These are phyloP conservation scores for Phylloporus sp. DNA, from an alignment of 768 basidiomycete species.

Conservation along the genomic window DNA sequence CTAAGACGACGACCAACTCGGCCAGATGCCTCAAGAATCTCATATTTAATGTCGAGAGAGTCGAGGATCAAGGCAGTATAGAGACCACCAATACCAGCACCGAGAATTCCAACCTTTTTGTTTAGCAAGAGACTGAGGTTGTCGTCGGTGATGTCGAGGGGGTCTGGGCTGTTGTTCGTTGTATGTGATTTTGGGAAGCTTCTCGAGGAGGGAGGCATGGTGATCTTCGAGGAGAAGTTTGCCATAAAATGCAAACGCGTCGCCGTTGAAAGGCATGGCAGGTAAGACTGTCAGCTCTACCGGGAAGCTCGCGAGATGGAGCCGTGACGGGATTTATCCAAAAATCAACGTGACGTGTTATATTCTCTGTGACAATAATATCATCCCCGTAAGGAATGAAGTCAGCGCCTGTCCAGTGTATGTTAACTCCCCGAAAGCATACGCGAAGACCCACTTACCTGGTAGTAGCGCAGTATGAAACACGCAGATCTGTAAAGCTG, in stretches of 20 bases:
- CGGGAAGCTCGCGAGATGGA: too few species aligned
- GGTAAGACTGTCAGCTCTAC: too few species aligned
- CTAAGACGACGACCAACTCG: constrained; percentile 37
- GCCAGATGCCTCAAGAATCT: constrained; percentile 41
- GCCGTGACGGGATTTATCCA: too few species aligned
- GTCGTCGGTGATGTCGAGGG: neutral
- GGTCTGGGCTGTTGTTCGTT: neutral
- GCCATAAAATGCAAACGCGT: constrained; percentile 16
- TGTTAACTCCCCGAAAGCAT: too few species aligned
- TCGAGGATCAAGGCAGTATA: constrained; percentile 46
- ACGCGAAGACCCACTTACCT: too few species aligned
- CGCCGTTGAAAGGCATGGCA: constrained; percentile 14
- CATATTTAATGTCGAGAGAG: constrained; percentile 38
- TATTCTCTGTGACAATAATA: too few species aligned
- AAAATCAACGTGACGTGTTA: too few species aligned
- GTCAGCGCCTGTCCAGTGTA: too few species aligned
- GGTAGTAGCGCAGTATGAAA: too few species aligned
- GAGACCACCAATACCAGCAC: constrained; percentile 31
- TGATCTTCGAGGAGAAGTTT: constrained; percentile 12
- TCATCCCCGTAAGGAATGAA: too few species aligned
- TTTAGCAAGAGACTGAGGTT: neutral
- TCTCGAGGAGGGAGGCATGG: neutral
- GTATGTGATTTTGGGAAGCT: neutral
- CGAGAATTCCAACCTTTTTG: constrained; percentile 18
- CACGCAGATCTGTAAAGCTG: too few species aligned